Evolutionary conservation across 176 grass and related monocot species (phyloP).

Genomic region (Cenchrus fungigraminus): DNA sequence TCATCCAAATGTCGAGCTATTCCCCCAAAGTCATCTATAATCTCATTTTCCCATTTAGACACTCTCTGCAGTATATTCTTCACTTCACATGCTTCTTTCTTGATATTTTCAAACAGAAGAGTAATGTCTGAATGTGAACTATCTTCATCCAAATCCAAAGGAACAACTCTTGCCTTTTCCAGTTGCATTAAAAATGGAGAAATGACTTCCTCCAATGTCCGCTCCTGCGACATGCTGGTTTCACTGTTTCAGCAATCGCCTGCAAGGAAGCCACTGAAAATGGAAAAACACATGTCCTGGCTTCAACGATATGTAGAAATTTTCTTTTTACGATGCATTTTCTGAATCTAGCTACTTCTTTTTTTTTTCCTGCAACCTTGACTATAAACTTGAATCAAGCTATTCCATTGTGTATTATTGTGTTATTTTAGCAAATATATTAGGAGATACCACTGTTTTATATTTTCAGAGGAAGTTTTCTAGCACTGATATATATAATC

Average conservation of each 20-base stretch:
- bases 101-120: slow-evolving; percentile 46
- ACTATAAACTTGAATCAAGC: neutral
- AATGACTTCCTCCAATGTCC: slow-evolving; percentile 38
- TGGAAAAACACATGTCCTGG: neutral
- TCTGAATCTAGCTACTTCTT: neutral
- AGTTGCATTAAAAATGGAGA: slow-evolving; percentile 49
- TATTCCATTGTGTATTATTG: neutral
- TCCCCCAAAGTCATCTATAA: slow-evolving; percentile 50
- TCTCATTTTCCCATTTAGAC: slow-evolving; percentile 41
- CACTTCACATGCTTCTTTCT: slow-evolving; percentile 31
- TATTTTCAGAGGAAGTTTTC: too few species aligned
- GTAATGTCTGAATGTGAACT: slow-evolving; percentile 30
- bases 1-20: slow-evolving; percentile 53
- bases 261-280: slow-evolving; percentile 5
- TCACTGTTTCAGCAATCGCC: neutral
- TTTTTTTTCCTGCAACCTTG: neutral
- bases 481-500: too few species aligned
- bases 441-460: too few species aligned
- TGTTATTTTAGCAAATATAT: slow-evolving; percentile 4
- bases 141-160: neutral
- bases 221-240: slow-evolving; percentile 44
- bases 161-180: slow-evolving; percentile 20
- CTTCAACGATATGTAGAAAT: neutral
- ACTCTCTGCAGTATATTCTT: slow-evolving; percentile 41
- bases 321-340: neutral